Conservation (phyloP, 495 filamentous ascomycete genomes). For the Xylaria flabelliformis region DNA sequence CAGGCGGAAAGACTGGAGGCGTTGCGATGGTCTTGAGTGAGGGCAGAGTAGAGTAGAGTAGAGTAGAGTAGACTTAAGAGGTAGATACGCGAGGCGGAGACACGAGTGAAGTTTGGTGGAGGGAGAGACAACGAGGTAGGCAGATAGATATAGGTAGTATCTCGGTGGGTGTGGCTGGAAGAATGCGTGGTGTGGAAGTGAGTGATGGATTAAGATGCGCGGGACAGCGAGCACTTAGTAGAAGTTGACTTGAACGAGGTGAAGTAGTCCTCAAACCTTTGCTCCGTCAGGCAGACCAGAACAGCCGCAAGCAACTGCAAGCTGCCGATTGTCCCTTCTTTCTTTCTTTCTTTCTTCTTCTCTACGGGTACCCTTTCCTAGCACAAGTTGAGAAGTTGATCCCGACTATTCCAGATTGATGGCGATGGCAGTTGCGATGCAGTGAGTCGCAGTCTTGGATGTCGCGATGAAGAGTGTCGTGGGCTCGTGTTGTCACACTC, state of each 20-base stretch:
- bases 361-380: conserved; percentile 20
- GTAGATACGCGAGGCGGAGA: conserved; percentile 32
- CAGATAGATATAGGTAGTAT: background rate
- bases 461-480: conserved; percentile 7
- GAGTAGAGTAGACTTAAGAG: background rate
- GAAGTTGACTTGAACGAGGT: conserved; percentile 36
- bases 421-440: conserved; percentile 16
- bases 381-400: background rate
- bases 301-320: conserved; percentile 30
- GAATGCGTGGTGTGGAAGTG: conserved; percentile 8
- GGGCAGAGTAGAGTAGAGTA: background rate
- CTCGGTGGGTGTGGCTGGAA: conserved; percentile 27
- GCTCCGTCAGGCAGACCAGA: conserved; percentile 33
- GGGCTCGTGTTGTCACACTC: conserved; percentile 13
- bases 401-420: conserved; percentile 9
- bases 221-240: conserved; percentile 33
- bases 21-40: conserved; percentile 30
- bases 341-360: conserved; percentile 28
- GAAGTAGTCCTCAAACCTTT: conserved; percentile 44
- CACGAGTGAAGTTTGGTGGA: conserved; percentile 31
- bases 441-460: background rate
- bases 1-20: conserved; percentile 26
- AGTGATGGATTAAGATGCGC: conserved; percentile 14
- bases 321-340: conserved; percentile 34
- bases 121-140: conserved; percentile 5